Conservation (phyloP, 176 grass and related monocot genomes). For the Musa acuminata region DNA sequence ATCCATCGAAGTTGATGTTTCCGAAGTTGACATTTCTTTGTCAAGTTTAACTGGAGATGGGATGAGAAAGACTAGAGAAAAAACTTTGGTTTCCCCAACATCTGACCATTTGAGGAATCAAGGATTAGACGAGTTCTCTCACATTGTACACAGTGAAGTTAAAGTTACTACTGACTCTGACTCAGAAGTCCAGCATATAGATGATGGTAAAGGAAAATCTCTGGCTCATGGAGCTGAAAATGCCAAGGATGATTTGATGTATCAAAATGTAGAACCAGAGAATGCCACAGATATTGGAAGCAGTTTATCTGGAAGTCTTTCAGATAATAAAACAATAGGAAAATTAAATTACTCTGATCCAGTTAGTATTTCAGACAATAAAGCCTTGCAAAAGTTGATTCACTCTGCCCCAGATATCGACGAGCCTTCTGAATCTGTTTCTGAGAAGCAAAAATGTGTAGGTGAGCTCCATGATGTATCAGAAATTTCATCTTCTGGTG, state of each 20-base stretch:
- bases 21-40: slow-evolving; percentile 26
- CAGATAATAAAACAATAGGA: slow-evolving; percentile 17
- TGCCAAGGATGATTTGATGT: slow-evolving; percentile 20
- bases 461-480: neutral
- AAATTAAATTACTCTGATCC: neutral
- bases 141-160: slow-evolving; percentile 37
- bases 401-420: slow-evolving; percentile 13
- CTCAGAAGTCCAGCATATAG: slow-evolving; percentile 27
- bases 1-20: slow-evolving; percentile 17
- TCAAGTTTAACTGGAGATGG: slow-evolving; percentile 24
- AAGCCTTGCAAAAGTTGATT: slow-evolving; percentile 12
- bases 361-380: slow-evolving; percentile 14
- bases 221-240: slow-evolving; percentile 10
- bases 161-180: slow-evolving; percentile 67
- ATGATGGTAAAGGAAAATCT: slow-evolving; percentile 36
- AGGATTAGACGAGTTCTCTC: slow-evolving; percentile 13
- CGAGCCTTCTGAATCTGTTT: slow-evolving; percentile 31
- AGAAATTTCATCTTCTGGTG: slow-evolving; percentile 12
- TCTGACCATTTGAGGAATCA: slow-evolving; percentile 35
- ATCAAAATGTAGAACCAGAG: neutral
- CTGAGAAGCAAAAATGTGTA: slow-evolving; percentile 5
- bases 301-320: too few relatives aligned
- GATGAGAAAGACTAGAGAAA: slow-evolving; percentile 2
- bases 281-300: neutral
- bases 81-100: slow-evolving; percentile 30